Evolutionary conservation across 257 asterid species (phyloP).

Genomic region (Solanum clarkiae): DNA sequence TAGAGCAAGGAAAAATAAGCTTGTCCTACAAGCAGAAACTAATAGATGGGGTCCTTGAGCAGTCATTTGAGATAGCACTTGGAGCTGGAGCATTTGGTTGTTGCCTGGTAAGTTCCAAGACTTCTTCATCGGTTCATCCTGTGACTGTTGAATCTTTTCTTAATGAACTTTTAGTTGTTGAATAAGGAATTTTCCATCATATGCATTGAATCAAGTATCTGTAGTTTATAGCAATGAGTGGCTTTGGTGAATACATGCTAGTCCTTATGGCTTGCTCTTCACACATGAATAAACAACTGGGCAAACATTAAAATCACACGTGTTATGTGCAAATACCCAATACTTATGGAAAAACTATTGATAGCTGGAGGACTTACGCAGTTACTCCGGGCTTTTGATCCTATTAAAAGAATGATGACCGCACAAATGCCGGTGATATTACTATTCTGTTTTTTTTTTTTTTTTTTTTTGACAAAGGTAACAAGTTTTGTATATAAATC

Average conservation of each 20-base stretch:
- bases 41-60: slow-evolving; percentile 49
- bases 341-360: background rate
- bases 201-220: background rate
- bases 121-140: background rate
- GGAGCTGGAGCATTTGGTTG: slow-evolving; percentile 63
- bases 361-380: background rate
- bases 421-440: background rate
- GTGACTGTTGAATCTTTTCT: background rate
- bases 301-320: background rate
- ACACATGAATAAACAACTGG: background rate
- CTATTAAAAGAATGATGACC: background rate
- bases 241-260: background rate
- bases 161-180: background rate
- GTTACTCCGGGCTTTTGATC: background rate
- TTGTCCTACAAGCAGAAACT: slow-evolving; percentile 48
- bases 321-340: background rate
- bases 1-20: slow-evolving; percentile 56
- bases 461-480: no score
- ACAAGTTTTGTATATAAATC: no score
- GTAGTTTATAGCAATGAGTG: background rate
- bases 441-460: background rate
- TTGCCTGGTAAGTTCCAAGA: slow-evolving; percentile 49
- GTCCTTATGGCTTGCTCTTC: background rate
- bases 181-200: background rate
- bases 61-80: slow-evolving; percentile 59